These are phyloP conservation scores for Malassezia psittaci DNA, from an alignment of 1,284 basidiomycete genomes.

Conservation along the genomic window DNA sequence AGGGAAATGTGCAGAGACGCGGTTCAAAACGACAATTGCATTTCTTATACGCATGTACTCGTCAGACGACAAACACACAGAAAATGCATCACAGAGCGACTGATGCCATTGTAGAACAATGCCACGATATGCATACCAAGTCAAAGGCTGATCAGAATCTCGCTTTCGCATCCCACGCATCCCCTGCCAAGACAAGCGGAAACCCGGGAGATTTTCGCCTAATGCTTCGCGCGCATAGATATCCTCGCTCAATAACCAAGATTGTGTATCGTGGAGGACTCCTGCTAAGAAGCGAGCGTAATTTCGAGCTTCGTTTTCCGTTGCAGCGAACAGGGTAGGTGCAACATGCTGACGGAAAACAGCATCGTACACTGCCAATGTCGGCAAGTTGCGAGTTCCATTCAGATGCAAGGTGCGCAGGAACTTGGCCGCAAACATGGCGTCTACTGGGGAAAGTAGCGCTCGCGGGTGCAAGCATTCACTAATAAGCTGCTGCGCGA, in stretches of 20 bases:
- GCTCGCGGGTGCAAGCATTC: slow-evolving; percentile 87
- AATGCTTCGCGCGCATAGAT: slow-evolving; percentile 43
- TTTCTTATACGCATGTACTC: slow-evolving; percentile 47
- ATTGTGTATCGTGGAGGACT: slow-evolving; percentile 57
- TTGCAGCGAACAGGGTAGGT: slow-evolving; percentile 77
- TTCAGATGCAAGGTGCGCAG: slow-evolving; percentile 74
- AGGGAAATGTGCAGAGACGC: slow-evolving; percentile 35
- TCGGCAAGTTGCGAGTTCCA: slow-evolving; percentile 77
- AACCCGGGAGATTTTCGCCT: slow-evolving; percentile 46
- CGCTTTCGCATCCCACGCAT: slow-evolving; percentile 8
- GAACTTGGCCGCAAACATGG: slow-evolving; percentile 83
- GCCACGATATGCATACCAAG: slow-evolving; percentile 62
- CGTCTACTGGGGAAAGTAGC: slow-evolving; percentile 86
- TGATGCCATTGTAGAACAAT: slow-evolving; percentile 72
- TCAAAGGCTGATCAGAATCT: slow-evolving; percentile 53
- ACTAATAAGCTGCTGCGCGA: slow-evolving; percentile 57
- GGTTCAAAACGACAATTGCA: slow-evolving; percentile 41
- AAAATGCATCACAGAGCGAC: slow-evolving; percentile 52
- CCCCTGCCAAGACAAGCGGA: slow-evolving; percentile 30
- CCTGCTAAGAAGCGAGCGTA: slow-evolving; percentile 69
- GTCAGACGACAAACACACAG: slow-evolving; percentile 26
- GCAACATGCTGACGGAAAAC: slow-evolving; percentile 54
- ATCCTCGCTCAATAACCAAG: slow-evolving; percentile 21
- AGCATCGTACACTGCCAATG: slow-evolving; percentile 72
- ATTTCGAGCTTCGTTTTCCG: slow-evolving; percentile 89